Evolutionary conservation across 2,329 filamentous ascomycete species (phyloP).

Genomic region (Sarocladiaceae sp.): DNA sequence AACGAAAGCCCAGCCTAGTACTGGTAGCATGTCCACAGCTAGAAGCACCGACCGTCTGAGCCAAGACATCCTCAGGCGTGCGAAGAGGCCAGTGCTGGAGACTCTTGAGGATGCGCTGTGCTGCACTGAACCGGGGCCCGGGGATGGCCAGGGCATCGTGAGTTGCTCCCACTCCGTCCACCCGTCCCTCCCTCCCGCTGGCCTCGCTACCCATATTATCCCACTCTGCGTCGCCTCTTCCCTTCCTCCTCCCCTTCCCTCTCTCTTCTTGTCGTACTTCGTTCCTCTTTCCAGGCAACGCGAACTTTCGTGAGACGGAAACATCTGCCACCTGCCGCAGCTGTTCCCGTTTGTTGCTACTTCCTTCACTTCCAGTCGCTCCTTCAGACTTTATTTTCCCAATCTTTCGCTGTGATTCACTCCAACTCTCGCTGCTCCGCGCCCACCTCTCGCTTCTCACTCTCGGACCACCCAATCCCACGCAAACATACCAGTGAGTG

Average conservation of each 20-base stretch:
- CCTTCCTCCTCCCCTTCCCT: not conserved
- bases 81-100: conserved; percentile 4
- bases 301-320: conserved; percentile 8
- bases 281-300: not conserved
- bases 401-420: conserved; percentile 3
- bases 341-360: not conserved
- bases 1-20: too few species aligned
- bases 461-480: not conserved
- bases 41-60: too few species aligned
- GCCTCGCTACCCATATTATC: too few species aligned
- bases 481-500: not conserved
- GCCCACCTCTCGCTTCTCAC: conserved; percentile 6
- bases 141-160: too few species aligned
- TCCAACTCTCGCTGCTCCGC: conserved; percentile 6
- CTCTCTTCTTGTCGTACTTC: conserved; percentile 3
- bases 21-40: too few species aligned
- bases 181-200: not conserved
- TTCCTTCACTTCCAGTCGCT: conserved; percentile 17
- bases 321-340: conserved; percentile 9
- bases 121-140: too few species aligned
- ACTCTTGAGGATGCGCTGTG: too few species aligned
- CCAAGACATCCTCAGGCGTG: not conserved
- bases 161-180: conserved; percentile 5
- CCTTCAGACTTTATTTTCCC: conserved; percentile 13
- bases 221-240: not conserved